Base-by-base conservation (phyloP, 2,329 filamentous ascomycete species). In the Dendryphion nanum region DNA sequence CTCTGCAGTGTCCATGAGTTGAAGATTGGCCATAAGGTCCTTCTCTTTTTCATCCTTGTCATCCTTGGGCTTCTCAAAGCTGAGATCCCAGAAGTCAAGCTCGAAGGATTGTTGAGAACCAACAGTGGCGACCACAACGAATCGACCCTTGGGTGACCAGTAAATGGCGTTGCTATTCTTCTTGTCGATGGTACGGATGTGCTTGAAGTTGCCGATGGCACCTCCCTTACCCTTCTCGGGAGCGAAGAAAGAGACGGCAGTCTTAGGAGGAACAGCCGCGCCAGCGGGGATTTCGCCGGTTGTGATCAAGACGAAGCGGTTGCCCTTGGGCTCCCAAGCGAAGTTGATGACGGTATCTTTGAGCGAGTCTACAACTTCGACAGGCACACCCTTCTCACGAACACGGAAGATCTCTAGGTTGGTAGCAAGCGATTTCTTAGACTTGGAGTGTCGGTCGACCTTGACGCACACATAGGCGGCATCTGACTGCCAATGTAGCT, bases 311-410 rank as follows among this genome's bases (percentile, higher is more conserved):
- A 96, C 89, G 66, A 98, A 98, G 26, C 93, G 85, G 67, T 95
- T 90, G 46, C 93, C 93, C 75, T 96, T 96, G 47, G 93, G 93
- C 65, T 98, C 93, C 93, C 93, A 98, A 7, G 93, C 89, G 64
- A 98, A 98, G 76, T 98, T 98, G 73, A 98, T 95, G 55, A 98
- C 93, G 1, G 90, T 95, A 61, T 97, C 93, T 73, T 97, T 97
- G 71, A 98, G 86, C 37, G 85, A 89, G 69, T 98, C 93, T 35
- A 98, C 89, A 40, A 97, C 93, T 69, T 98, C 93, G 38, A 98
- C 91, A 1, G 93, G 93, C 2, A 98, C 93, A 53, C 93, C 91
- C 80, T 98, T 98, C 70, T 98, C 93, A 66, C 82, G 84, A 55
- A 98, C 81, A 44, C 93, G 88, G 85, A 98, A 98, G 63, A 98